Base-by-base conservation (phyloP, 257 asterid species). In the Rubia yunnanensis region DNA sequence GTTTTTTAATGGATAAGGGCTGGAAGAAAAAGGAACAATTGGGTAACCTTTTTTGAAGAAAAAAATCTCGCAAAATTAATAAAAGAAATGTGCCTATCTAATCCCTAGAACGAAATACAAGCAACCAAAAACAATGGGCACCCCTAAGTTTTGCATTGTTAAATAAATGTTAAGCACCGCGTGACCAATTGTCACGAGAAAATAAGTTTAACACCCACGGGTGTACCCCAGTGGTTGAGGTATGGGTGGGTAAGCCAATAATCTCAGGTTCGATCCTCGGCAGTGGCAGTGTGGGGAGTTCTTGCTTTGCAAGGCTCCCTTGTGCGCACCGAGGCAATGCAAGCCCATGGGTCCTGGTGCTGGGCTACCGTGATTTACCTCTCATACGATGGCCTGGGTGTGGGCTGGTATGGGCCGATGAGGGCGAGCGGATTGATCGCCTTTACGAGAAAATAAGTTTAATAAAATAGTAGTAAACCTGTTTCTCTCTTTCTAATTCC, bases 81-180 rank as follows among this genome's bases (percentile, higher is more conserved):
- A 32, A 44, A 63, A 54, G 27, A 64, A 60, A 38, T 68, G 46
- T 55, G 20, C 14, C 26, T 55, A n/a, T 60, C 53, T 24, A 70
- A 63, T 63, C 58, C 73, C 65, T 38, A 15, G 14, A 55, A 63
- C 27, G 9, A 13, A 57, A 64, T 64, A 71, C 70, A 72, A 58
- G 56, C 67, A 34, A 71, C 44, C 58, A 49, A 52, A 71, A 65
- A 57, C 67, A 3, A 57, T 58, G 76, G 76, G 76, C 58, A 65
- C 67, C 76, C 67, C 50, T 34, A 36, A 58, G 71, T 46, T 71
- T 57, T 46, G 71, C 56, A 64, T 57, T 32, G 32, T 44, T 58
- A 38, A 54, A 39, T 35, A n/a, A 46, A 15, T 9, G 13, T 9
- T 44, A 22, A 32, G 53, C 38, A 70, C 70, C 52, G 70, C 65